A percentile compares a stretch with the other conserved stretches of the same genome.
phyloP scores from a whole-genome alignment of 306 rosid genomes.

The Leucaena leucocephala region DNA sequence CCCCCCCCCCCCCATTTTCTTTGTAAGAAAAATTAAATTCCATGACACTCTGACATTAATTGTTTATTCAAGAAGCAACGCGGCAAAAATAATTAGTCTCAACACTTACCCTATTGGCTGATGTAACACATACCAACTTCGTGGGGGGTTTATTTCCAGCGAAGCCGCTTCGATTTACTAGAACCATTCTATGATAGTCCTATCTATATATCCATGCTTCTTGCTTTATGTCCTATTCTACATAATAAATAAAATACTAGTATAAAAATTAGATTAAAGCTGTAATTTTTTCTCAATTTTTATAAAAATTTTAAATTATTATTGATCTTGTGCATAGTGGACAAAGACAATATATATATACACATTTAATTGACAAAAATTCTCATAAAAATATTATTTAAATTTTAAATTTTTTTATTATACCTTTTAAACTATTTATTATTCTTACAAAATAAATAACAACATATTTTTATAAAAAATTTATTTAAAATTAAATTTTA shows the following conservation, averaged over 20 bases:
- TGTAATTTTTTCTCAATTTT: neutral
- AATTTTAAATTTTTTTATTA: no score
- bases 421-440: no score
- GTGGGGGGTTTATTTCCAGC: neutral
- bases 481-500: no score
- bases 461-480: no score
- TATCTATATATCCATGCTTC: neutral
- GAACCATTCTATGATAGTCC: neutral
- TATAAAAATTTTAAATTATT: neutral
- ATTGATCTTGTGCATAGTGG: neutral
- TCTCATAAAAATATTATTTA: no score
- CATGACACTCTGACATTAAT: neutral
- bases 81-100: neutral
- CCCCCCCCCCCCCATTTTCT: no score
- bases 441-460: no score
- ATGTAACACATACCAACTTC: constrained; percentile 15
- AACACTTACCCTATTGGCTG: neutral
- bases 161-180: neutral
- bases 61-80: no score
- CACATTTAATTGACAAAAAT: no score
- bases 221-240: neutral
- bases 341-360: neutral
- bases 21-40: no score
- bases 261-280: neutral
- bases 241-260: neutral